phyloP scores from a whole-genome alignment of 1,284 basidiomycete species.

The Pyrrhoderma noxium region DNA sequence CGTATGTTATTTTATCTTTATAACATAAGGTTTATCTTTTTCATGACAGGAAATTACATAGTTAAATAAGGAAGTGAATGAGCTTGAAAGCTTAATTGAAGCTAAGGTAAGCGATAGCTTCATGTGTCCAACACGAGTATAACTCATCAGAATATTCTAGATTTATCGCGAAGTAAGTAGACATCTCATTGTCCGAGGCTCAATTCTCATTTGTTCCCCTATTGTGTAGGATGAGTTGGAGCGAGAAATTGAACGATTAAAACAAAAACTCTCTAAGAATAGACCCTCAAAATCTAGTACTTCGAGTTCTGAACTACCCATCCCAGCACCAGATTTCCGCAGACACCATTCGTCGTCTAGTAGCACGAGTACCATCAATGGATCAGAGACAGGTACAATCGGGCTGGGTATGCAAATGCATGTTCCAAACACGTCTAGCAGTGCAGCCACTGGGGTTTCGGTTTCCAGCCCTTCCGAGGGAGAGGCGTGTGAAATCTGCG shows the following conservation, averaged over 20 bases:
- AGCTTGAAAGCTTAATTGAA: constrained; percentile 84
- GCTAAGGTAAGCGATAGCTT: constrained; percentile 56
- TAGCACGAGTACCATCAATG: constrained; percentile 18
- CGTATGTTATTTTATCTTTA: constrained; percentile 34
- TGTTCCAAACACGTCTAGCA: constrained; percentile 24
- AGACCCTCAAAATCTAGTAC: constrained; percentile 47
- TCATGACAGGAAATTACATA: constrained; percentile 26
- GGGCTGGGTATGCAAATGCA: constrained; percentile 11
- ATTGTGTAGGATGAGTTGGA: constrained; percentile 74
- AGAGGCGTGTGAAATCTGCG: constrained; percentile 76
- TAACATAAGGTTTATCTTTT: too few relatives aligned
- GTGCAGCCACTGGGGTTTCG: constrained; percentile 21
- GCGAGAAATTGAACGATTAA: constrained; percentile 70
- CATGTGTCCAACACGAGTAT: not conserved
- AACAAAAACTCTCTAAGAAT: constrained; percentile 54
- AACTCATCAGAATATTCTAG: constrained; percentile 28
- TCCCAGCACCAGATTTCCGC: constrained; percentile 14
- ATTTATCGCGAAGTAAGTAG: constrained; percentile 76
- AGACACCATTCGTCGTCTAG: constrained; percentile 24
- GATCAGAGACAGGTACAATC: constrained; percentile 21
- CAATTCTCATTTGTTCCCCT: constrained; percentile 14
- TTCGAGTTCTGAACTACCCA: constrained; percentile 24
- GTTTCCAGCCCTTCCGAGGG: constrained; percentile 14
- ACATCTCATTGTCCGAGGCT: not conserved
- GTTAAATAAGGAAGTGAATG: constrained; percentile 87